Percentiles rank a stretch among this genome's conserved stretches.
These are phyloP conservation scores for Saposhnikovia divaricata DNA, from an alignment of 129 eudicot species.

Conservation along the genomic window DNA sequence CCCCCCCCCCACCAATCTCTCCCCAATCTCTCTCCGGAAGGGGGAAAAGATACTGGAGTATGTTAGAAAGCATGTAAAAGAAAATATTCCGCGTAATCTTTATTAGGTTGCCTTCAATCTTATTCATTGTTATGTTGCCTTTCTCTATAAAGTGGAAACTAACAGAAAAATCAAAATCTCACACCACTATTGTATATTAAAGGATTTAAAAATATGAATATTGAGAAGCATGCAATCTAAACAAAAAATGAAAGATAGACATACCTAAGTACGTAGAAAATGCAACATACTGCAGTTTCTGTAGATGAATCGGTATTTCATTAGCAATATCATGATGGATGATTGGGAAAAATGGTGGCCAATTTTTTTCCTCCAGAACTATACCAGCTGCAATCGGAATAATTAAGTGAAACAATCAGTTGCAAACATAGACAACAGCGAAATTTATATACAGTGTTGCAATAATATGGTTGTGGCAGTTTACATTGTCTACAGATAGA, in stretches of 20 bases:
- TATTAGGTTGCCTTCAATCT: neutral
- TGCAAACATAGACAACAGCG: neutral
- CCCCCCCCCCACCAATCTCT: too few species aligned
- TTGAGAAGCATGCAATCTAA: neutral
- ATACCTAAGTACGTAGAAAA: neutral
- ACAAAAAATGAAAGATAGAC: conserved; percentile 8
- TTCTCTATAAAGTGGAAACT: neutral
- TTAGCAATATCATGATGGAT: conserved; percentile 1
- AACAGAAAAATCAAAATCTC: neutral
- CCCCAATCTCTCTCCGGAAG: neutral
- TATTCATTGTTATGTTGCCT: neutral
- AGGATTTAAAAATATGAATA: neutral
- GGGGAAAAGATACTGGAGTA: neutral
- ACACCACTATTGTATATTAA: neutral
- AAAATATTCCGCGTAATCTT: too few species aligned
- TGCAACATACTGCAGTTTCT: neutral
- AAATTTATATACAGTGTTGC: neutral
- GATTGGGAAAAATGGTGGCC: conserved; percentile 6
- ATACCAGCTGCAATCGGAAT: conserved; percentile 1
- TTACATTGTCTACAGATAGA: neutral
- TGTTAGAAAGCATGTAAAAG: neutral
- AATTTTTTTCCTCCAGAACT: neutral
- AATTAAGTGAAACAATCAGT: neutral
- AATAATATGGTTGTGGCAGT: neutral
- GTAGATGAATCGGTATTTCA: conserved; percentile 3